These are phyloP conservation scores for Fusarium mangiferae DNA, from an alignment of 2,329 filamentous ascomycete genomes.

Conservation along the genomic window DNA sequence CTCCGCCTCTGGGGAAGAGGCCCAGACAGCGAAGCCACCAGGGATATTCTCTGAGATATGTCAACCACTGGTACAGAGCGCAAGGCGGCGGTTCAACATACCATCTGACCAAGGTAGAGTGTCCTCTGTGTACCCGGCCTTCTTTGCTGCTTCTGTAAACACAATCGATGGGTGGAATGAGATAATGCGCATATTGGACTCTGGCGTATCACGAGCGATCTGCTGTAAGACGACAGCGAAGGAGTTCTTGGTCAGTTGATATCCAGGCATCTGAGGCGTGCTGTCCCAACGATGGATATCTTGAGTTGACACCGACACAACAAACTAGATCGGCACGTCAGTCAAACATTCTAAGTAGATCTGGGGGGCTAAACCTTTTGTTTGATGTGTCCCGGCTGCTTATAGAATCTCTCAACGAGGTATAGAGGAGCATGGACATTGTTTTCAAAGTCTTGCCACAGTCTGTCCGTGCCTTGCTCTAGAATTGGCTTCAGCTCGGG, in stretches of 20 bases:
- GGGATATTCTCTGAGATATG: slow-evolving; percentile 49
- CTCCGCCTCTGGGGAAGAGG: slow-evolving; percentile 50
- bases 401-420: slow-evolving; percentile 31
- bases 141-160: slow-evolving; percentile 45
- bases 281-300: slow-evolving; percentile 44
- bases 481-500: slow-evolving; percentile 24
- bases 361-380: slow-evolving; percentile 11
- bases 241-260: slow-evolving; percentile 52
- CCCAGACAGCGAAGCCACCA: slow-evolving; percentile 56
- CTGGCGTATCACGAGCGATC: slow-evolving; percentile 47
- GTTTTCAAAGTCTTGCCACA: slow-evolving; percentile 39
- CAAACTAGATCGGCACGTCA: neutral
- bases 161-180: slow-evolving; percentile 54
- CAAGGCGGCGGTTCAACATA: neutral
- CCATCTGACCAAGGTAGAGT: slow-evolving; percentile 38
- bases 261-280: slow-evolving; percentile 40
- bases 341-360: fast-evolving
- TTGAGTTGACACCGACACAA: slow-evolving; percentile 27
- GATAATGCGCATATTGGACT: slow-evolving; percentile 51
- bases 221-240: slow-evolving; percentile 50
- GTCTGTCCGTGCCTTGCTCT: slow-evolving; percentile 33
- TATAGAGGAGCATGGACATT: slow-evolving; percentile 33
- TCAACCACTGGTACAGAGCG: neutral
- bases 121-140: slow-evolving; percentile 34
- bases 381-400: slow-evolving; percentile 13